A percentile compares a stretch with the other conserved stretches of the same genome.
Conservation (phyloP, 2,329 filamentous ascomycete species). For the Diaporthe citri region DNA sequence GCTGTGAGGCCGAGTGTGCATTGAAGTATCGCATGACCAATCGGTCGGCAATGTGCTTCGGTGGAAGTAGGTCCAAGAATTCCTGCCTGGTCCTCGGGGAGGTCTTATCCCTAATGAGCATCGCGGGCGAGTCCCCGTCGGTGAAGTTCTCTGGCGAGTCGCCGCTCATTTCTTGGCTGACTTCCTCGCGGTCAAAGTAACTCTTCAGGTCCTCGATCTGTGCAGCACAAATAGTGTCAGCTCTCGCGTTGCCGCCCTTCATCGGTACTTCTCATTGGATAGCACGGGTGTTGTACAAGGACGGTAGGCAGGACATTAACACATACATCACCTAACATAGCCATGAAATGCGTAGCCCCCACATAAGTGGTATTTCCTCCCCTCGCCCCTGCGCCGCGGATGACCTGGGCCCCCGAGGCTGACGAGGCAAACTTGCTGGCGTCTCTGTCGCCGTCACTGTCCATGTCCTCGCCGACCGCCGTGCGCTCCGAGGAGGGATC, state of each 20-base stretch:
- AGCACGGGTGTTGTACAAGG: too few species aligned
- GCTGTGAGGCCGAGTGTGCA: conserved; percentile 64
- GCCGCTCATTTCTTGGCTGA: conserved; percentile 49
- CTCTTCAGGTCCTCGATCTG: conserved; percentile 71
- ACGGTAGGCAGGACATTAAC: not conserved
- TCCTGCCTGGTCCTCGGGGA: conserved; percentile 58
- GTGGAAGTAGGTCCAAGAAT: conserved; percentile 62
- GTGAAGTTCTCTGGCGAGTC: conserved; percentile 49
- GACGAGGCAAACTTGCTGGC: not conserved
- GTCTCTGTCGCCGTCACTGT: conserved; percentile 42
- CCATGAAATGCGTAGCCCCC: conserved; percentile 71
- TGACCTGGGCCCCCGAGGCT: conserved; percentile 54
- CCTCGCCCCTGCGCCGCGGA: conserved; percentile 52
- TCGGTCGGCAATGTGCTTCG: conserved; percentile 60
- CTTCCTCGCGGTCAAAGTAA: conserved; percentile 66
- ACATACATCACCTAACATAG: conserved; percentile 70
- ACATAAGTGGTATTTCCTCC: conserved; percentile 62
- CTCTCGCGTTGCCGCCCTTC: not conserved
- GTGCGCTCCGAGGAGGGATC: not conserved
- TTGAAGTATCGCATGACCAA: conserved; percentile 67
- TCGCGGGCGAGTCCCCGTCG: conserved; percentile 55
- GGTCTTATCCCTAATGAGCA: conserved; percentile 57
- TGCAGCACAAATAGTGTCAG: not conserved
- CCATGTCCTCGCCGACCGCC: conserved; percentile 3
- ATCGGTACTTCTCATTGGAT: not conserved